phyloP scores from a whole-genome alignment of 331 rosid species.

The Spiraea crenata region DNA sequence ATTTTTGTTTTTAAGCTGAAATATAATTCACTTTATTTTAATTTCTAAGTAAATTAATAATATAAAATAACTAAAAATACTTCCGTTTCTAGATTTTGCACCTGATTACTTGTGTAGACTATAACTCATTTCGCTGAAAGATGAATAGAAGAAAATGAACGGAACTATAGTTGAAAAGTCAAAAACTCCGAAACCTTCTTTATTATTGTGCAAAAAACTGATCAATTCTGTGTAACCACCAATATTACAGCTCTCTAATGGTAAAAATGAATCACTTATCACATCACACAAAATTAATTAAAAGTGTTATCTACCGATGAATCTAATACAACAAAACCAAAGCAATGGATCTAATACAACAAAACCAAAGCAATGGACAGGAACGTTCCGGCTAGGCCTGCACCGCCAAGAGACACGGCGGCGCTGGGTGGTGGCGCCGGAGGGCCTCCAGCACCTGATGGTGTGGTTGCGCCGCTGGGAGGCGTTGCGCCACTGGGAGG shows the following conservation, averaged over 20 bases:
- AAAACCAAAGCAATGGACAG: conserved; percentile 41
- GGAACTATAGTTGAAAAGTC: neutral
- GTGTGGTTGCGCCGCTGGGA: conserved; percentile 6
- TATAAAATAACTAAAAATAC: too few relatives aligned
- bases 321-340: conserved; percentile 41
- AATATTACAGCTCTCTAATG: neutral
- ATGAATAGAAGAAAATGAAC: neutral
- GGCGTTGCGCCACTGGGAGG: conserved; percentile 5
- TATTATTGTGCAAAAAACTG: neutral
- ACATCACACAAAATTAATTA: conserved; percentile 8
- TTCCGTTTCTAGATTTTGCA: too few relatives aligned
- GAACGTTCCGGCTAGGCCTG: conserved; percentile 34
- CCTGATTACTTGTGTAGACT: too few relatives aligned
- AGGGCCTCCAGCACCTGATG: neutral
- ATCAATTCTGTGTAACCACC: conserved; percentile 23
- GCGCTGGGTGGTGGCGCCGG: conserved; percentile 18
- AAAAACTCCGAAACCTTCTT: conserved; percentile 13
- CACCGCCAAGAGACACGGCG: conserved; percentile 31
- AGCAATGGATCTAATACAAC: conserved; percentile 43
- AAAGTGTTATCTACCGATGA: neutral
- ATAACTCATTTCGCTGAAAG: too few relatives aligned
- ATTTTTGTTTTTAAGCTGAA: too few relatives aligned
- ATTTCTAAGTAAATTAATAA: too few relatives aligned
- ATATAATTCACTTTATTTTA: too few relatives aligned
- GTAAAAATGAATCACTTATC: conserved; percentile 25